Percentiles rank a stretch among this genome's conserved stretches.
Conservation (phyloP, 2,329 filamentous ascomycete species). For the Lithohypha guttulata region DNA sequence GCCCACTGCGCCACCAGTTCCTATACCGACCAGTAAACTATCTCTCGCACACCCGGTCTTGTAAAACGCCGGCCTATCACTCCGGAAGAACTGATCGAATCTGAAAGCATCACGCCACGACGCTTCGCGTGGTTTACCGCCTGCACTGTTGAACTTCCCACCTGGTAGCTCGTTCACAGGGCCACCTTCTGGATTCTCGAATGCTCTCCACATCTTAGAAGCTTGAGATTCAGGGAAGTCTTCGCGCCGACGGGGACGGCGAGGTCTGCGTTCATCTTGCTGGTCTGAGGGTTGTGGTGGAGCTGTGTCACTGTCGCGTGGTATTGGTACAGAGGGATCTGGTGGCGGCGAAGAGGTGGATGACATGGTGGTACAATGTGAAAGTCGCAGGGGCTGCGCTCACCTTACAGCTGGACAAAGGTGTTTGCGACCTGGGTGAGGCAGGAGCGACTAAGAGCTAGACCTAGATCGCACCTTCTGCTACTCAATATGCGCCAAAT, state of each 20-base stretch:
- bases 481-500: too few relatives aligned
- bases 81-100: constrained; percentile 49
- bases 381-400: too few relatives aligned
- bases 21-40: constrained; percentile 73
- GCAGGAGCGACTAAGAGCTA: too few relatives aligned
- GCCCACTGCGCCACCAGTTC: constrained; percentile 63
- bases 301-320: too few relatives aligned
- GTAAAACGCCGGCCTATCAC: constrained; percentile 63
- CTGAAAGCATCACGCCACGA: constrained; percentile 38
- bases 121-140: constrained; percentile 38
- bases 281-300: too few relatives aligned
- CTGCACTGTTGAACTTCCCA: constrained; percentile 49
- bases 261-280: constrained; percentile 6
- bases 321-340: too few relatives aligned
- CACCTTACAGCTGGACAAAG: too few relatives aligned
- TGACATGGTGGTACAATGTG: too few relatives aligned
- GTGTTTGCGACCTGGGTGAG: too few relatives aligned
- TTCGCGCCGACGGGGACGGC: constrained; percentile 28
- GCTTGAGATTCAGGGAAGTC: constrained; percentile 36
- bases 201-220: constrained; percentile 38
- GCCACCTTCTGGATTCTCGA: constrained; percentile 35
- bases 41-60: constrained; percentile 76
- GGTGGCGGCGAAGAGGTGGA: too few relatives aligned
- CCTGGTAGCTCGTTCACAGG: constrained; percentile 46
- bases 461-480: too few relatives aligned